Conservation (phyloP, 1,139 yeast species). For the Yamadazyma blattariae region DNA sequence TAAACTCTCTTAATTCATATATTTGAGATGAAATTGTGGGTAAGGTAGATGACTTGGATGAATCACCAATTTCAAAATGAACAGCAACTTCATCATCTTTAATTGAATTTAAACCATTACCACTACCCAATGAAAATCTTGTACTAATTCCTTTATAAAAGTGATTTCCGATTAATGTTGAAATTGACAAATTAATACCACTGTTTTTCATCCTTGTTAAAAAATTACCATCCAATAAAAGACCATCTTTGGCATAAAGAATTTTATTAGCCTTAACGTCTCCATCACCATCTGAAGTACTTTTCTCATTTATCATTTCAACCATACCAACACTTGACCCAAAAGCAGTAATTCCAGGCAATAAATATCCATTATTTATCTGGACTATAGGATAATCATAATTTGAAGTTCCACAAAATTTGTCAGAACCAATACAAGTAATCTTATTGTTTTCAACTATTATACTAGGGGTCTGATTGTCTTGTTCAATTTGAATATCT, state of each 20-base stretch:
- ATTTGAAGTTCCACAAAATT: neutral
- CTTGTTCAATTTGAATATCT: neutral
- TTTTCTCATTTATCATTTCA: constrained; percentile 4
- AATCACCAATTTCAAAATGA: constrained; percentile 6
- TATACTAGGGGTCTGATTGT: neutral
- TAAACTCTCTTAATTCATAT: constrained; percentile 2
- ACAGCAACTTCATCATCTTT: constrained; percentile 5
- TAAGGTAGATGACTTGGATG: constrained; percentile 4
- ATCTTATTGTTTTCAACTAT: neutral
- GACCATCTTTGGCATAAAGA: constrained; percentile 6
- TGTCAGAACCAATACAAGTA: neutral
- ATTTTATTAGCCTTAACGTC: neutral
- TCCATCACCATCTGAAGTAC: constrained; percentile 4
- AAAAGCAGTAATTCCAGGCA: constrained; percentile 6
- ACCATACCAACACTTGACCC: constrained; percentile 2
- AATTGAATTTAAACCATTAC: neutral
- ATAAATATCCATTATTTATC: constrained; percentile 4
- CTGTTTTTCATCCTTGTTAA: constrained; percentile 1
- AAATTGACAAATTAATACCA: constrained; percentile 3
- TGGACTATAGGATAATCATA: neutral
- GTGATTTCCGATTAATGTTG: constrained; percentile 5
- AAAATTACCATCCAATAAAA: constrained; percentile 4
- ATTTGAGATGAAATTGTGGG: constrained; percentile 7
- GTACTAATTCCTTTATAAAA: constrained; percentile 6
- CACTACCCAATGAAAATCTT: constrained; percentile 3